Conservation (phyloP, 177 flowering plant genomes). For the Vitis hybrid region DNA sequence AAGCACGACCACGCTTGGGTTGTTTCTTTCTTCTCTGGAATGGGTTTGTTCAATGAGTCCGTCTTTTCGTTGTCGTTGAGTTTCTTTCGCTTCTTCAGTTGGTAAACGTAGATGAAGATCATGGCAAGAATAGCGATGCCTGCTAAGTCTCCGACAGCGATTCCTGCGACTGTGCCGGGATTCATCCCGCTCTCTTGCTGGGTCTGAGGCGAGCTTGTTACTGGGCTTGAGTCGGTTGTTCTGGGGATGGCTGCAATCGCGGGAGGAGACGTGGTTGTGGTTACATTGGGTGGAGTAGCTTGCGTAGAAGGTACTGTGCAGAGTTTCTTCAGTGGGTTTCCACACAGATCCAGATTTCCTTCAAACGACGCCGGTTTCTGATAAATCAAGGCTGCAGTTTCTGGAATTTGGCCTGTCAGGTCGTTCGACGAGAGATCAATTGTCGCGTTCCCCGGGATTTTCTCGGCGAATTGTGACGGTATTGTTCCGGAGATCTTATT, state of each 20-base stretch:
- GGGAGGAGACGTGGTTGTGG: slow-evolving; percentile 48
- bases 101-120: slow-evolving; percentile 43
- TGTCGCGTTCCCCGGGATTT: slow-evolving; percentile 55
- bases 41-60: neutral
- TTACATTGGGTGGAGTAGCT: slow-evolving; percentile 46
- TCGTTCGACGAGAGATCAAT: slow-evolving; percentile 81
- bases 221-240: slow-evolving; percentile 28
- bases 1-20: slow-evolving; percentile 32
- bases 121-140: slow-evolving; percentile 40
- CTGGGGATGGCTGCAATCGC: slow-evolving; percentile 82
- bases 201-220: slow-evolving; percentile 15
- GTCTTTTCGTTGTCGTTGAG: neutral
- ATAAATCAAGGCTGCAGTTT: slow-evolving; percentile 29
- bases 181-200: slow-evolving; percentile 32
- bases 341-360: slow-evolving; percentile 74
- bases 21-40: slow-evolving; percentile 12
- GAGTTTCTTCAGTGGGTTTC: slow-evolving; percentile 60
- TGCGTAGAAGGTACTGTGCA: slow-evolving; percentile 67
- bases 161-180: slow-evolving; percentile 61
- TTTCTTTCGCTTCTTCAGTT: slow-evolving; percentile 28
- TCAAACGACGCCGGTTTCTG: slow-evolving; percentile 53
- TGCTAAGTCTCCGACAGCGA: slow-evolving; percentile 60
- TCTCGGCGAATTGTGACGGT: slow-evolving; percentile 42
- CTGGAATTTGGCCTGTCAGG: slow-evolving; percentile 72
- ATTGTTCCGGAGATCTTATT: slow-evolving; percentile 70